Evolutionary conservation across 2,329 filamentous ascomycete species (phyloP).

Genomic region (Colletotrichum sp.): DNA sequence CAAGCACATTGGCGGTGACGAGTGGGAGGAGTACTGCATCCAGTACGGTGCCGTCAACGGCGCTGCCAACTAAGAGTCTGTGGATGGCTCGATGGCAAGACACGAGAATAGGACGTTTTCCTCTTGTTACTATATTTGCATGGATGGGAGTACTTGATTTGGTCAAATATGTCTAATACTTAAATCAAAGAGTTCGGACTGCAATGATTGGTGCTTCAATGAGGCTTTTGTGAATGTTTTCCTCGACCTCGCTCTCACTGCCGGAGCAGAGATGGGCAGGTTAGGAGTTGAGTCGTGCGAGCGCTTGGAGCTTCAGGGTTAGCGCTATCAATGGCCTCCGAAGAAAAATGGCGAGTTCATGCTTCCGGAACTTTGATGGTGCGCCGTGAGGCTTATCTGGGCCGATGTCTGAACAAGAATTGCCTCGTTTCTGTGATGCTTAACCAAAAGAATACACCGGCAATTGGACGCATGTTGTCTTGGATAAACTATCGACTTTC

Average conservation of each 20-base stretch:
- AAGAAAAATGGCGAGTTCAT: not conserved
- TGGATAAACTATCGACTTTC: not conserved
- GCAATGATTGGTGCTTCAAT: not conserved
- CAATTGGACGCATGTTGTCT: not conserved
- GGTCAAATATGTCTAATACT: not conserved
- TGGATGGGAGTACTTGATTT: not conserved
- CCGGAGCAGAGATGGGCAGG: not conserved
- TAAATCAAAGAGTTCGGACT: not conserved
- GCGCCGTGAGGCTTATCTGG: not conserved
- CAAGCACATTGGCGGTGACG: not conserved
- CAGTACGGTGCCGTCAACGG: not conserved
- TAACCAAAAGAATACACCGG: not conserved
- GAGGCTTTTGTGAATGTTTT: not conserved
- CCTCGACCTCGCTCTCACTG: not conserved
- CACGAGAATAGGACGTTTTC: not conserved
- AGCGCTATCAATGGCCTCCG: not conserved
- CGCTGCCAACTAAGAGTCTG: not conserved
- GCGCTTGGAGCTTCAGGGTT: not conserved
- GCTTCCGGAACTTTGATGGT: not conserved
- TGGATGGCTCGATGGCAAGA: not conserved
- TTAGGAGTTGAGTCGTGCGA: not conserved
- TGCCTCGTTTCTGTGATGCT: not conserved
- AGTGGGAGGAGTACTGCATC: conserved; percentile 1
- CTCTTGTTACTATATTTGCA: not conserved
- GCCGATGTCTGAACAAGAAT: not conserved